Base-by-base conservation (phyloP, 164 flowering plant genomes). In the Aristolochia fimbriata region DNA sequence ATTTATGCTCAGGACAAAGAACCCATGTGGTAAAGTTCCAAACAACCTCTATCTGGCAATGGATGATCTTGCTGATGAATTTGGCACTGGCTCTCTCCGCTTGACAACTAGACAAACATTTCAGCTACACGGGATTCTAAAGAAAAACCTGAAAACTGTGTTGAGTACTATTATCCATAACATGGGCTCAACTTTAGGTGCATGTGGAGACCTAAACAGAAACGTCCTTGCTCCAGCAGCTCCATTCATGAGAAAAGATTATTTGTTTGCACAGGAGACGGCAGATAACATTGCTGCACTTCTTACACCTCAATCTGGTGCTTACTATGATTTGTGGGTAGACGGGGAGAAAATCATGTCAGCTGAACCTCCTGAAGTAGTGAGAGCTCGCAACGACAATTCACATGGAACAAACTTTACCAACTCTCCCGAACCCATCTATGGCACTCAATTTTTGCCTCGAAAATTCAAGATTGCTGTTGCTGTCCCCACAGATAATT, bases 151-250 rank as follows among this genome's bases (percentile, higher is more conserved):
- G 23, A 94, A 94, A 77, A 87, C 95, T 10, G 99, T 91, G 15
- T 91, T 91, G 96, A 83, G 90, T 64, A 76, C 86, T 46, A 87
- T 94, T 47, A 91, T 94, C 57, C 74, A 46, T 62, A 81, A 61
- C 68, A 94, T 91, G 99, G 96, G 96, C 15, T 91, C 96, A 25
- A 94, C 96, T 55, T 93, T 94, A 73, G 99, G 99, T 69, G 99
- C 99, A 13, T 93, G 99, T 65, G 99, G 99, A 51, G 99, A 94
- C 74, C 84, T 94, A 37, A 94, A 94, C 69, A 79, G 99, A 69
- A 94, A 94, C 69, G 99, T 94, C 63, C 91, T 94, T 76, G 99
- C 97, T 70, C 99, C 99, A 57, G 88, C 99, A 64, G 99, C 99
- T n/a, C 97, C 97, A 47, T 60, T 81, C 71, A 65, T 55, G 4